These are phyloP conservation scores for Schoenoplectus triqueter DNA, from an alignment of 202 grass and related monocot species.

Conservation along the genomic window DNA sequence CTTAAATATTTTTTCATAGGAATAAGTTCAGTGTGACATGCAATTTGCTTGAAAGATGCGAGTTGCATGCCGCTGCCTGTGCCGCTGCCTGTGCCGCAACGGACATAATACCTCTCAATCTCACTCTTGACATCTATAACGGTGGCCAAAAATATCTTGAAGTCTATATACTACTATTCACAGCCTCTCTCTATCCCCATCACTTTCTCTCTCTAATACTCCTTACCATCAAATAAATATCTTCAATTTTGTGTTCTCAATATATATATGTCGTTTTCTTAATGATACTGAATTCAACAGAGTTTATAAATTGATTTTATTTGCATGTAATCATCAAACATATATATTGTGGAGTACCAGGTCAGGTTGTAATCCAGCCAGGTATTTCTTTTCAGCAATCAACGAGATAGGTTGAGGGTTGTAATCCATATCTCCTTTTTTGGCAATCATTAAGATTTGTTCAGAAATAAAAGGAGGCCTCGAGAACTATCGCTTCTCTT, in stretches of 20 bases:
- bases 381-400: slow-evolving; percentile 26
- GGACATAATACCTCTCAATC: neutral
- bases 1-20: neutral
- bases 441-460: slow-evolving; percentile 35
- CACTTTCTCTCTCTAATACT: slow-evolving; percentile 6
- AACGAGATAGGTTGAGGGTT: slow-evolving; percentile 26
- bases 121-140: neutral
- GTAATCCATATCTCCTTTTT: slow-evolving; percentile 23
- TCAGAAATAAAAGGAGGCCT: slow-evolving; percentile 31
- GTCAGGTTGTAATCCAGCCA: neutral
- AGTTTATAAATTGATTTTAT: slow-evolving; percentile 12
- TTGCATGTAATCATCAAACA: neutral
- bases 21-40: slow-evolving; percentile 30
- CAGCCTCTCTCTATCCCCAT: neutral
- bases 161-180: neutral
- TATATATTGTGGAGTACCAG: neutral
- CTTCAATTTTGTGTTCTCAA: neutral
- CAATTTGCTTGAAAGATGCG: slow-evolving; percentile 25
- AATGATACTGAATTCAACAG: neutral
- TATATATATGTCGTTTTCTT: slow-evolving; percentile 13
- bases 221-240: neutral
- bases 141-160: slow-evolving; percentile 14
- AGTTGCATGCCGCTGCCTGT: slow-evolving; percentile 18
- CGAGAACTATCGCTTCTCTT: slow-evolving; percentile 35
- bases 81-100: slow-evolving; percentile 21